Evolutionary conservation across 192 early-diverging fungal species (phyloP).

Genomic region (Podila clonocystis): DNA sequence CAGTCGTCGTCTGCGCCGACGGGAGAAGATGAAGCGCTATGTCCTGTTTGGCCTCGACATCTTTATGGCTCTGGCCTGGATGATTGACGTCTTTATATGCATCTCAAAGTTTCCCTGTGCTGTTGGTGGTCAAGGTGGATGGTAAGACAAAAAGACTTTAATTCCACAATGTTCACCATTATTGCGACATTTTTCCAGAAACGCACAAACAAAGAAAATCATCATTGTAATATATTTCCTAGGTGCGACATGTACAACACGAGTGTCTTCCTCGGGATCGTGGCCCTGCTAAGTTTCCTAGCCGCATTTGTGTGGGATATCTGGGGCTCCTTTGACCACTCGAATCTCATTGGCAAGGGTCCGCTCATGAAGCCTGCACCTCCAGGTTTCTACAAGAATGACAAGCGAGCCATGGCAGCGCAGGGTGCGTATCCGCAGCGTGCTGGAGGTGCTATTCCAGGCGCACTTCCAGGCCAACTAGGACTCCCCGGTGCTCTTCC

Average conservation of each 20-base stretch:
- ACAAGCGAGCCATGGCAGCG: neutral
- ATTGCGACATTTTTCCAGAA: neutral
- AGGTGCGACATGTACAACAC: conserved; percentile 53
- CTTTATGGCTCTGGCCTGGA: conserved; percentile 35
- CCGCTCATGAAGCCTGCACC: conserved; percentile 33
- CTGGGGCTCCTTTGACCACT: conserved; percentile 38
- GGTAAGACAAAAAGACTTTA: conserved; percentile 2
- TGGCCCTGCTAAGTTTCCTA: conserved; percentile 24
- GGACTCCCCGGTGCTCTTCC: neutral
- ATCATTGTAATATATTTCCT: neutral
- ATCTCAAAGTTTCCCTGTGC: conserved; percentile 49
- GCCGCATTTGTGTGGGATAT: conserved; percentile 39
- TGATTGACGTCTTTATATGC: conserved; percentile 44
- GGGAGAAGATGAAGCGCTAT: conserved; percentile 44
- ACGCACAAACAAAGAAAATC: neutral
- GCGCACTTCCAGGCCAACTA: neutral
- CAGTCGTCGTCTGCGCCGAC: conserved; percentile 18
- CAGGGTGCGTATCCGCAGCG: neutral
- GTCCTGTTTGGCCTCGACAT: conserved; percentile 39
- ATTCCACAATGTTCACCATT: no score
- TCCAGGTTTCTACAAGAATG: conserved; percentile 23
- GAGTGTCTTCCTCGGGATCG: conserved; percentile 29
- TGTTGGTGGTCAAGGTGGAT: conserved; percentile 40
- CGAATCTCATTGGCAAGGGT: conserved; percentile 13
- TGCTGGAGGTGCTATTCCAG: neutral